Conservation (phyloP, 2,329 filamentous ascomycete species). For the Aphanocladium album region DNA sequence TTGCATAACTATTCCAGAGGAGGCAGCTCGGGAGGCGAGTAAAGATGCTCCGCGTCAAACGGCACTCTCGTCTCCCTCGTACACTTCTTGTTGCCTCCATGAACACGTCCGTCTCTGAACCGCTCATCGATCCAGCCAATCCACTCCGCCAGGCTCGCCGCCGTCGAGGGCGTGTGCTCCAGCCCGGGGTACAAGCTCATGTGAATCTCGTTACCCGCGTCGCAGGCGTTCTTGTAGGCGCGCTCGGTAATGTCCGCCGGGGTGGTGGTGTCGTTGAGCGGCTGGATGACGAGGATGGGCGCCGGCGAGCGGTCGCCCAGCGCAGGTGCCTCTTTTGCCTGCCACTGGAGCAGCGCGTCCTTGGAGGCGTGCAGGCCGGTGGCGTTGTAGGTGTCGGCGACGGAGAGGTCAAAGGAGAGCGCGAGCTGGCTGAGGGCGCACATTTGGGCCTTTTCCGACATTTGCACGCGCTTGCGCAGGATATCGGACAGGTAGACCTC, state of each 20-base stretch:
- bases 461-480: constrained; percentile 3
- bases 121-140: constrained; percentile 7
- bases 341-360: constrained; percentile 6
- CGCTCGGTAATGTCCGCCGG: constrained; percentile 1
- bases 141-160: constrained; percentile 9
- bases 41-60: background rate
- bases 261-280: constrained; percentile 12
- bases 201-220: constrained; percentile 13
- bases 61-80: background rate
- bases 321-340: constrained; percentile 5
- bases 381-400: background rate
- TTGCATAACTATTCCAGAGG: background rate
- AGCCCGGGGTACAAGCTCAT: constrained; percentile 7
- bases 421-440: constrained; percentile 14
- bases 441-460: constrained; percentile 10
- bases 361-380: background rate
- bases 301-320: constrained; percentile 8
- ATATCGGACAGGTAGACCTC: background rate
- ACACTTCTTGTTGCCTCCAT: background rate
- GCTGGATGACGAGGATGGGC: constrained; percentile 16
- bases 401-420: background rate
- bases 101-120: background rate
- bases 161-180: constrained; percentile 10
- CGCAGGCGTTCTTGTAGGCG: constrained; percentile 9
- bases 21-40: background rate